phyloP scores from a whole-genome alignment of 2,329 filamentous ascomycete species.

The Malbranchea zuffiana region DNA sequence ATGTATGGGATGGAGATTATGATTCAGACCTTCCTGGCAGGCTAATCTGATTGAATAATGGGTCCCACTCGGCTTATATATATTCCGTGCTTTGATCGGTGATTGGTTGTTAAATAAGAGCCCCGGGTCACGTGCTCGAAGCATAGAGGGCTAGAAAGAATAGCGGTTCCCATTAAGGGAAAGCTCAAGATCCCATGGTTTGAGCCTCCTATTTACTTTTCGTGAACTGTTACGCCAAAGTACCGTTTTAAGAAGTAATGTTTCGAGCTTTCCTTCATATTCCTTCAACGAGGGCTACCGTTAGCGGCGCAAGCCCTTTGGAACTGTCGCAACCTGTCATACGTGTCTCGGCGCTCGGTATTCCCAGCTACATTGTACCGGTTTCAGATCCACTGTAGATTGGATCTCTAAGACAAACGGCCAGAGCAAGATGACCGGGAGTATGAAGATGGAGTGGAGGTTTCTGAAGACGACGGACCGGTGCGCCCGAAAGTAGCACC shows the following conservation, averaged over 20 bases:
- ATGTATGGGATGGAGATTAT: no score
- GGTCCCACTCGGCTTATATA: no score
- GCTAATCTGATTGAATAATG: no score
- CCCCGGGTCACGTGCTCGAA: no score
- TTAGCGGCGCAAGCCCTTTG: slow-evolving; percentile 6
- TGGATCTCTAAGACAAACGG: slow-evolving; percentile 6
- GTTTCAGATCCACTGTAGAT: slow-evolving; percentile 9
- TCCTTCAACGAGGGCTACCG: slow-evolving; percentile 1
- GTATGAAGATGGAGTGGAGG: slow-evolving; percentile 8
- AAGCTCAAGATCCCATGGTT: slow-evolving; percentile 6
- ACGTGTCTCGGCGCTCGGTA: slow-evolving; percentile 3
- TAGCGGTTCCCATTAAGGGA: no score
- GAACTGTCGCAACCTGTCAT: slow-evolving; percentile 8
- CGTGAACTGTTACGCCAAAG: slow-evolving; percentile 3
- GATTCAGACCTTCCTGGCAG: no score
- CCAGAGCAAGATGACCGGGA: slow-evolving; percentile 10
- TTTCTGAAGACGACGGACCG: slow-evolving; percentile 8
- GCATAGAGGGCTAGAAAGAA: no score
- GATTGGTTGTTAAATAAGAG: no score
- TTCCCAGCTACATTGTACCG: slow-evolving; percentile 12
- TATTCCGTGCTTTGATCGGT: no score
- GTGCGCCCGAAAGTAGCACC: slow-evolving; percentile 6
- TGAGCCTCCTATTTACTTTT: slow-evolving; percentile 4
- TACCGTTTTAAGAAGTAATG: slow-evolving; percentile 5
- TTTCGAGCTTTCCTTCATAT: slow-evolving; percentile 7